Evolutionary conservation across 2,329 filamentous ascomycete species (phyloP).

Genomic region (Blastomyces emzantsi): DNA sequence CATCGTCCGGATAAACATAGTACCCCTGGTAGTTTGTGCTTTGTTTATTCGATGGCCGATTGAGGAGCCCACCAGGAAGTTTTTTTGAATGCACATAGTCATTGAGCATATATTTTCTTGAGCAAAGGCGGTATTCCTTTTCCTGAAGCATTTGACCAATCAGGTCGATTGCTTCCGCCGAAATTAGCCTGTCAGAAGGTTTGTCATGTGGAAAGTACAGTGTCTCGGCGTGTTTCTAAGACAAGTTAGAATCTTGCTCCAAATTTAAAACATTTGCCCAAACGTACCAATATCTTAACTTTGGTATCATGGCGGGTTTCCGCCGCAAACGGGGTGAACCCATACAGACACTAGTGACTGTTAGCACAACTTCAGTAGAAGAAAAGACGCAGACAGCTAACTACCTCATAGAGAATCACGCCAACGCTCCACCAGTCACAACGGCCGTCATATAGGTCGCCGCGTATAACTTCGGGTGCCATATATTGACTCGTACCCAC

Average conservation of each 20-base stretch:
- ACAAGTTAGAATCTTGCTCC: slow-evolving; percentile 7
- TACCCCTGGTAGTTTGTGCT: slow-evolving; percentile 40
- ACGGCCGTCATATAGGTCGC: slow-evolving; percentile 76
- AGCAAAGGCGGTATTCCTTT: slow-evolving; percentile 67
- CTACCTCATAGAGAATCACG: slow-evolving; percentile 77
- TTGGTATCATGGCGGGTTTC: slow-evolving; percentile 79
- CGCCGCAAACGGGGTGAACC: slow-evolving; percentile 78
- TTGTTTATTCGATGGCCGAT: slow-evolving; percentile 25
- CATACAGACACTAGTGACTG: slow-evolving; percentile 63
- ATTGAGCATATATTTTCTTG: slow-evolving; percentile 61
- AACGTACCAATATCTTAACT: slow-evolving; percentile 64
- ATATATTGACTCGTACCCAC: slow-evolving; percentile 98
- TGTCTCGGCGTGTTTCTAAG: slow-evolving; percentile 57
- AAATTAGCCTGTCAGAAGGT: slow-evolving; percentile 49
- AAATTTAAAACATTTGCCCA: neutral
- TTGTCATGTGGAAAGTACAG: slow-evolving; percentile 59
- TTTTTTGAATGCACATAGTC: slow-evolving; percentile 40
- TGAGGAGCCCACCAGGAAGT: slow-evolving; percentile 24
- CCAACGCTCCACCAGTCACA: slow-evolving; percentile 98
- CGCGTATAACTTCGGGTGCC: slow-evolving; percentile 85
- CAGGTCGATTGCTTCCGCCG: slow-evolving; percentile 64
- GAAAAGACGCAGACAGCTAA: slow-evolving; percentile 10
- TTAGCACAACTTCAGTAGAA: neutral
- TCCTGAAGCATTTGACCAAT: slow-evolving; percentile 64
- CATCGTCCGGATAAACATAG: slow-evolving; percentile 75